Evolutionary conservation across 2,329 filamentous ascomycete species (phyloP), one percentile per base, ranked within the genome.

Genomic region (Epichloe baconii): DNA sequence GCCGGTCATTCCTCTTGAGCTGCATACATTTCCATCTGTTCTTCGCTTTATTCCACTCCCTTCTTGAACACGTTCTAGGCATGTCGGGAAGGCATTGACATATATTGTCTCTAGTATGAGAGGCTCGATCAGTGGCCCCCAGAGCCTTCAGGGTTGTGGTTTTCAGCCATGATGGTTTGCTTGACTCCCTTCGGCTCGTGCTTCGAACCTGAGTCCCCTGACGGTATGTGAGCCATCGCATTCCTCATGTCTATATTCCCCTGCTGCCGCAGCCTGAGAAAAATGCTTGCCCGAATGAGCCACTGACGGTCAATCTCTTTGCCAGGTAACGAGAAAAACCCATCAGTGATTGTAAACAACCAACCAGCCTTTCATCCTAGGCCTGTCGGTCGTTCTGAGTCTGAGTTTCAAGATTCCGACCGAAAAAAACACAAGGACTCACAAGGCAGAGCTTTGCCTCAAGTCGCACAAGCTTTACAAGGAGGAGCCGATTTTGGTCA

Each of bases 401-500:
- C 53, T 31, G 54, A 52, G 36, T 54, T 52, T 36, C 50, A 47
- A 52, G 53, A 44, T 52, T 51, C 42, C 50, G 56, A 50, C 51
- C 55, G 54, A 52, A 56, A 59, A 35, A 2, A 10, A 3, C 4
- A 11, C 55, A 59, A 26, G 55, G 52, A 35, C 41, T 48, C 36
- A 51, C 52, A 4, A 53, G 50, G 38, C 58, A 58, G 49, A 59
- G 57, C 45, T 57, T 58, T 42, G 60, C 56, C 12, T 68, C 59
- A 61, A 67, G 55, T 68, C 70, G 58, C 54, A 68, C 65, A 54
- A 67, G 65, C 57, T 71, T 72, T 59, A 72, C 73, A 48, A 64
- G 67, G 58, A 75, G 69, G 64, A 74, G 67, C 60, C 67, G 69
- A 50, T 65, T 74, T 58, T 66, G 70, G 57, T 69, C 73, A 53